These are phyloP conservation scores for Maudiozyma saulgeensis DNA, from an alignment of 805 yeast genomes.

Conservation along the genomic window DNA sequence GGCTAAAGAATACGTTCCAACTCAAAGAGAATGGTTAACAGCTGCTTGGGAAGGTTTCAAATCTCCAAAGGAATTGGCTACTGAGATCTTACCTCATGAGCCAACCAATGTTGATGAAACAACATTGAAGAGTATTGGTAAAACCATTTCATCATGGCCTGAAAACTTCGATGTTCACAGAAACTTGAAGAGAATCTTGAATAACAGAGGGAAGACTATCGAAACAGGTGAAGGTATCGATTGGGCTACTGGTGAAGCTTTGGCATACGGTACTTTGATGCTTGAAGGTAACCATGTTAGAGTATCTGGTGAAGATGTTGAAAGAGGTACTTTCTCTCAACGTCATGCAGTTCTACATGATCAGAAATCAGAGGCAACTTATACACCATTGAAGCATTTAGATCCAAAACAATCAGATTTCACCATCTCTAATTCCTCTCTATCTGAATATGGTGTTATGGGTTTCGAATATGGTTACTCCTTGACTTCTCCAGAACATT, in stretches of 20 bases:
- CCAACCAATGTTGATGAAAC: slow-evolving; percentile 83
- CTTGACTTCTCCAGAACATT: slow-evolving; percentile 91
- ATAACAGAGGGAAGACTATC: slow-evolving; percentile 74
- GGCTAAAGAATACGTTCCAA: slow-evolving; percentile 83
- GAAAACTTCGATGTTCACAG: slow-evolving; percentile 81
- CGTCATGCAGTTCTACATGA: slow-evolving; percentile 98
- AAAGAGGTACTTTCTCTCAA: slow-evolving; percentile 99
- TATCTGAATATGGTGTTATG: slow-evolving; percentile 98
- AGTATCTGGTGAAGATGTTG: slow-evolving; percentile 98
- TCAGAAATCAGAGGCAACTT: slow-evolving; percentile 73
- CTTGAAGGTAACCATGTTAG: slow-evolving; percentile 94
- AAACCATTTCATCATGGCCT: slow-evolving; percentile 74
- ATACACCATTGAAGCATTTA: slow-evolving; percentile 78
- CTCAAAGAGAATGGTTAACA: slow-evolving; percentile 94
- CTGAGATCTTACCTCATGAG: slow-evolving; percentile 89
- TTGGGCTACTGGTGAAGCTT: slow-evolving; percentile 99
- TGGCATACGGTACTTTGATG: slow-evolving; percentile 88
- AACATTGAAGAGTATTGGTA: slow-evolving; percentile 69
- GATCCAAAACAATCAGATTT: slow-evolving; percentile 77
- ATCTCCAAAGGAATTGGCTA: slow-evolving; percentile 92
- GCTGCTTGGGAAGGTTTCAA: slow-evolving; percentile 99
- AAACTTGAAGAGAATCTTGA: slow-evolving; percentile 90
- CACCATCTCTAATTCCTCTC: slow-evolving; percentile 84
- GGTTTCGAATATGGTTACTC: slow-evolving; percentile 99
- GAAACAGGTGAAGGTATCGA: slow-evolving; percentile 91